Conservation (phyloP, 352 stramenopile species). For the Globisporangium mamillatum region DNA sequence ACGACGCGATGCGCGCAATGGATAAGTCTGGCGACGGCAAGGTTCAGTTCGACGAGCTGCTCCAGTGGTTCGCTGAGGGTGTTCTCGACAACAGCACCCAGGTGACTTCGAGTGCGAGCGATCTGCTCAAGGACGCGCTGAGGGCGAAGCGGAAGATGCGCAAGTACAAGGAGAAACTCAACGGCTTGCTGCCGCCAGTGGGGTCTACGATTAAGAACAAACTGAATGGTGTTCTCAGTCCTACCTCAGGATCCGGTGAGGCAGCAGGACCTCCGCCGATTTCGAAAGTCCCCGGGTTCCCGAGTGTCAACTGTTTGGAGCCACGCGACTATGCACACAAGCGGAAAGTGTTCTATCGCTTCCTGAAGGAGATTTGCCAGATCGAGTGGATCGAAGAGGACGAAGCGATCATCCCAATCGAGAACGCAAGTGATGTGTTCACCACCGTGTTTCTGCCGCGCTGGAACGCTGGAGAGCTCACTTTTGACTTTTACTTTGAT, state of each 20-base stretch:
- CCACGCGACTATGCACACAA: constrained; percentile 36
- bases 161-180: constrained; percentile 40
- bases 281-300: constrained; percentile 34
- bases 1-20: constrained; percentile 33
- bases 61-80: constrained; percentile 40
- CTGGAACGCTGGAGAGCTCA: constrained; percentile 45
- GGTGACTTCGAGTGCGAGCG: constrained; percentile 14
- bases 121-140: constrained; percentile 37
- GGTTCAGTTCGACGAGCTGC: constrained; percentile 43
- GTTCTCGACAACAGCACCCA: constrained; percentile 19
- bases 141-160: constrained; percentile 39
- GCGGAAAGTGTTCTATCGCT: constrained; percentile 46
- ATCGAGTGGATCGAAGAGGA: constrained; percentile 54
- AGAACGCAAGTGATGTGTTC: constrained; percentile 43
- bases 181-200: constrained; percentile 25
- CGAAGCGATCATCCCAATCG: constrained; percentile 34
- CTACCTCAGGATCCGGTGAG: neutral
- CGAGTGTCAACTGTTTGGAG: constrained; percentile 27
- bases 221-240: neutral
- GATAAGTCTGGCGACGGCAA: constrained; percentile 42
- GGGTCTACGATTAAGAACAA: constrained; percentile 11
- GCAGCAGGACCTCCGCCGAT: neutral
- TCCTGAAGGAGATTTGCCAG: constrained; percentile 41
- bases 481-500: constrained; percentile 61
- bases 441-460: constrained; percentile 36